Base-by-base conservation (phyloP, 106 monocot genomes). In the Dioscorea alata region DNA sequence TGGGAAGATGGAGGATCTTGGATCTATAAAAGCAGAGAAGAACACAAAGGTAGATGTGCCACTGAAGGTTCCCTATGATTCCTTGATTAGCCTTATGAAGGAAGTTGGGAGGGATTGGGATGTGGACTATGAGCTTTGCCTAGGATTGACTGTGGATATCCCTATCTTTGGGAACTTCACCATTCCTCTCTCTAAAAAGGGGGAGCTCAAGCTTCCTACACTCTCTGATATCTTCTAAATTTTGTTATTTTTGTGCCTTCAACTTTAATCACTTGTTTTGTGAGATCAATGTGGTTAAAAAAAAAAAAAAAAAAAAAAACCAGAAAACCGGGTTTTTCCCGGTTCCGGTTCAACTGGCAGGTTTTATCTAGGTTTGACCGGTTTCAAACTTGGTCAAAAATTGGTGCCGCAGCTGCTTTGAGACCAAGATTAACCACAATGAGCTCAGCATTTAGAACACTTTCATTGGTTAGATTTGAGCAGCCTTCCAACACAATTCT, bases 31-130 rank as follows among this genome's bases (percentile, higher is more conserved):
- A 33, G 61, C 50, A 5, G 35, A 51, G 17, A 33, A 69, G 23
- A 66, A 57, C 57, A 74, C 74, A 7, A 69, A 24, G 52, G 51
- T 76, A 25, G 69, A 62, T 4, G 28, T 76, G 10, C 75, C 75
- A 3, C 14, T 68, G 33, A 76, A 76, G 69, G 61, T 69, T 61
- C 75, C 75, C 50, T 76, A 76, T 33, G 31, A 69, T 21, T 69
- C 63, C 61, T 59, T 76, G 69, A 18, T 76, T 12, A 76, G 68
- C 69, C 8, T 76, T 6, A 61, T 76, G 69, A 61, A 51, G 62
- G 75, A 76, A 13, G 48, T 56, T 19, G 75, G 75, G 17, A 61
- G 69, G 51, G 75, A 76, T 33, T 69, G 75, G 69, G 75, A 76
- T 50, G 20, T 76, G 8, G 75, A 76, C 52, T 76, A 76, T 49